Conservation (phyloP, 2,329 filamentous ascomycete species). For the Ceratocystis papillata region DNA sequence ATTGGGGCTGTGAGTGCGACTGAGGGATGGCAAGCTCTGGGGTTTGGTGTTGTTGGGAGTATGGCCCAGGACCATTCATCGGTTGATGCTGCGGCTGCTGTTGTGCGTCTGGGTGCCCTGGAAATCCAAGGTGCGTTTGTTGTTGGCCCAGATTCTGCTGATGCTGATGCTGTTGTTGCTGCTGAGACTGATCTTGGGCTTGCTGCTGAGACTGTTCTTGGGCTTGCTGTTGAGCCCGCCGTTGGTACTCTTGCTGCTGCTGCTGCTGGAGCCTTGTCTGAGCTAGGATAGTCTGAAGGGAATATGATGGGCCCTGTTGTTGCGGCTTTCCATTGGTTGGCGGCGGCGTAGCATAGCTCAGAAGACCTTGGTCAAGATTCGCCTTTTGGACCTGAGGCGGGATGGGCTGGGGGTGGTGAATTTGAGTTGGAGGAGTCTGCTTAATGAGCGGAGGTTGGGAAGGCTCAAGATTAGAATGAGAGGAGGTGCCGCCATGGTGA, state of each 20-base stretch:
- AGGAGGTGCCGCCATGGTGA: conserved; percentile 37
- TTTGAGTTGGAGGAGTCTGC: conserved; percentile 29
- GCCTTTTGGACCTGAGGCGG: conserved; percentile 47
- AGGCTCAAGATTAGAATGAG: conserved; percentile 46
- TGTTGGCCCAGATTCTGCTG: conserved; percentile 18
- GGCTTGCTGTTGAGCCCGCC: conserved; percentile 17
- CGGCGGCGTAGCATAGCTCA: conserved; percentile 25
- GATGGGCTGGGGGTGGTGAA: conserved; percentile 39
- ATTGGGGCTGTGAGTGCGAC: conserved; percentile 22
- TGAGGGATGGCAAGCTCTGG: conserved; percentile 1
- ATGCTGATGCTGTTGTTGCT: conserved; percentile 24
- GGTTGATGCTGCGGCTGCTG: conserved; percentile 8
- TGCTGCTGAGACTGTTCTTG: conserved; percentile 23
- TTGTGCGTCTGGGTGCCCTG: conserved; percentile 1
- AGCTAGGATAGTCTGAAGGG: conserved; percentile 21
- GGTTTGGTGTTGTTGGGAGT: conserved; percentile 19
- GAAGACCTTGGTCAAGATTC: conserved; percentile 28
- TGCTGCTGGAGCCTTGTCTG: conserved; percentile 24
- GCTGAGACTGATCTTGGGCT: conserved; percentile 28
- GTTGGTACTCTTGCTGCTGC: conserved; percentile 24
- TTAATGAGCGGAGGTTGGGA: conserved; percentile 34
- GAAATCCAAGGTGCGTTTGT: not conserved
- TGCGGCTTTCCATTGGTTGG: conserved; percentile 22
- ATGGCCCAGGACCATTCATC: conserved; percentile 6
- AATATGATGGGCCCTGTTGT: conserved; percentile 12